Base-by-base conservation (phyloP, 2,329 filamentous ascomycete genomes). In the Venturia pyrina region DNA sequence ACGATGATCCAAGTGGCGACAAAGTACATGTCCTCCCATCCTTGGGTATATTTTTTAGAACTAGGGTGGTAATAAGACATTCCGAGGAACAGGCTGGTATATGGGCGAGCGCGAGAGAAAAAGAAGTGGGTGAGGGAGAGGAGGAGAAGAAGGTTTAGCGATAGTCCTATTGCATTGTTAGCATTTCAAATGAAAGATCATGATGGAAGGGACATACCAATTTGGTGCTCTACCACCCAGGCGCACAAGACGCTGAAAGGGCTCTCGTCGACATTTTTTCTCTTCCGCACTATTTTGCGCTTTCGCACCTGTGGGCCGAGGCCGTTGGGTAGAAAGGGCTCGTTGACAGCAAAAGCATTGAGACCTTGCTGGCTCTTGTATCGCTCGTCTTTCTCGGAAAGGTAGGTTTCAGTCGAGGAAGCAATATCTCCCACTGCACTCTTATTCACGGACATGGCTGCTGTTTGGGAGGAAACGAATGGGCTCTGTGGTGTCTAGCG, bases 31-130 rank as follows among this genome's bases (percentile, higher is more conserved):
- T 99, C 95, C 73, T 96, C 88, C 75, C 82, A 83, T 68, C 95
- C 93, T 70, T 89, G 84, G 60, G 85, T 85, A 76, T 96, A 98
- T 68, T 84, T 78, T 57, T 85, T 87, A 0, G 87, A 86, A 8
- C 80, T 73, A 0, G 85, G 78, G 74, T 93, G 90, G 77, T 88
- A 87, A 80, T 98, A 95, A 66, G 90, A 93, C 67, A 97, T 84
- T 66, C 86, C 84, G 78, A 96, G 92, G 81, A 96, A 96, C 71
- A 93, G 95, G 72, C 84, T 83, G n/a, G 92, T 96, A 72, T 89
- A 87, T 64, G 84, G 80, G 69, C 91, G 86, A 62, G 92, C 86
- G 72, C 88, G 88, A 63, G 93, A 92, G 74, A 96, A 91, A 73
- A 89, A 87, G 71, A 87, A 80, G 79, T 97, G 91, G 66, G 90